Evolutionary conservation across 2,329 filamentous ascomycete species (phyloP).

Genomic region (Penicillium hesseltinei): DNA sequence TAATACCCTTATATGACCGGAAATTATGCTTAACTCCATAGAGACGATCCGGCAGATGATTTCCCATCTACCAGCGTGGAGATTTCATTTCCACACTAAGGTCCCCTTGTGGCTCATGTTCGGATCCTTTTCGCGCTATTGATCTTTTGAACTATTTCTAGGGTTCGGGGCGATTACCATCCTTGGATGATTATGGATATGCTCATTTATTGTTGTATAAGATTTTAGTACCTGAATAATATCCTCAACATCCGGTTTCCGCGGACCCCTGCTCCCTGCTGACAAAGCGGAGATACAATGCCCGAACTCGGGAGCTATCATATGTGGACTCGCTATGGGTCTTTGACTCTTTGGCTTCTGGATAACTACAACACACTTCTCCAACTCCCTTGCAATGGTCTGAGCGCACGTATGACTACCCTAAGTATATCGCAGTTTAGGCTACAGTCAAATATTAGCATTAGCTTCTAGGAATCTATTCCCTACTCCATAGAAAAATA

Average conservation of each 20-base stretch:
- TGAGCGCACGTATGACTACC: neutral
- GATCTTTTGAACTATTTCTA: slow-evolving; percentile 5
- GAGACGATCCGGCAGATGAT: slow-evolving; percentile 7
- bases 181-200: neutral
- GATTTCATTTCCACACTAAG: slow-evolving; percentile 1
- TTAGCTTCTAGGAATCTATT: neutral
- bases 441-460: neutral
- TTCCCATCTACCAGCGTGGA: slow-evolving; percentile 1
- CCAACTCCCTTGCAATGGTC: neutral
- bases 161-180: neutral
- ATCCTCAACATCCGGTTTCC: neutral
- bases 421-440: neutral
- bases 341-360: neutral
- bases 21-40: slow-evolving; percentile 12
- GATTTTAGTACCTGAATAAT: neutral
- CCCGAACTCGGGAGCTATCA: neutral
- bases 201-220: neutral
- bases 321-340: neutral
- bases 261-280: neutral
- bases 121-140: slow-evolving; percentile 4
- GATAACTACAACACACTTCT: neutral
- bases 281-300: neutral
- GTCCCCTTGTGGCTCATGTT: neutral
- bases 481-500: neutral
- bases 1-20: slow-evolving; percentile 10